Conservation (phyloP, 1,284 basidiomycete genomes). For the Pseudozyma hubeiensis region DNA sequence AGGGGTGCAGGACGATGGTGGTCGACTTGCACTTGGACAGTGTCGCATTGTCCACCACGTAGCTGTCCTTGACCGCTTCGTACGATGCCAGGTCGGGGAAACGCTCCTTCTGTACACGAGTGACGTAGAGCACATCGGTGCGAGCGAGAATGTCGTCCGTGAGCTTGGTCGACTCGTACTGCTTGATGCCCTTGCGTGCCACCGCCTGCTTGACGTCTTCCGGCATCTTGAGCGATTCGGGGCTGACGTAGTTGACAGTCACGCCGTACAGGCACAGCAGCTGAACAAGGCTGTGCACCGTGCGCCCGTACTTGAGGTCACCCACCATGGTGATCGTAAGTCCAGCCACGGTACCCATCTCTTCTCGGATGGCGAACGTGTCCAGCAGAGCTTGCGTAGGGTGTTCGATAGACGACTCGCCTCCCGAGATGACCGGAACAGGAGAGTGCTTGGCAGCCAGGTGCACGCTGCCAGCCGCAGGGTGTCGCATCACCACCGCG, state of each 20-base stretch:
- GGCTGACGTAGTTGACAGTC: conserved; percentile 94
- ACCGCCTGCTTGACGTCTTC: conserved; percentile 82
- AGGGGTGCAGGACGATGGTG: conserved; percentile 98
- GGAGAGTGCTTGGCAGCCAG: conserved; percentile 86
- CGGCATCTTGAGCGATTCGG: conserved; percentile 91
- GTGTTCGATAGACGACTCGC: conserved; percentile 97
- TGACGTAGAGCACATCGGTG: conserved; percentile 98
- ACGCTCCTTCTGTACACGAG: conserved; percentile 94
- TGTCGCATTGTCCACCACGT: conserved; percentile 92
- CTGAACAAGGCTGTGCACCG: conserved; percentile 94
- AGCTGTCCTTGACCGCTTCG: conserved; percentile 90
- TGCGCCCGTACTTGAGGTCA: conserved; percentile 97
- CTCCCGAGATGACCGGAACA: conserved; percentile 95
- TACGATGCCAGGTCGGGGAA: conserved; percentile 86
- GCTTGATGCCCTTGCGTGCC: conserved; percentile 71
- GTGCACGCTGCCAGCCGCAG: conserved; percentile 85
- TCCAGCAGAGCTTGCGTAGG: conserved; percentile 86
- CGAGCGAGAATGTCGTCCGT: conserved; percentile 85
- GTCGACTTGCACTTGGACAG: conserved; percentile 90
- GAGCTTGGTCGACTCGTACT: conserved; percentile 85
- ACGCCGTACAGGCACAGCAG: conserved; percentile 86
- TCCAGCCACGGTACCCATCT: conserved; percentile 97
- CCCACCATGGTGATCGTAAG: conserved; percentile 91
- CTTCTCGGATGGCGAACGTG: conserved; percentile 96
- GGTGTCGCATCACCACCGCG: conserved; percentile 93